Base-by-base conservation (phyloP, 768 basidiomycete species). In the Phlebiopsis flavidoalba region DNA sequence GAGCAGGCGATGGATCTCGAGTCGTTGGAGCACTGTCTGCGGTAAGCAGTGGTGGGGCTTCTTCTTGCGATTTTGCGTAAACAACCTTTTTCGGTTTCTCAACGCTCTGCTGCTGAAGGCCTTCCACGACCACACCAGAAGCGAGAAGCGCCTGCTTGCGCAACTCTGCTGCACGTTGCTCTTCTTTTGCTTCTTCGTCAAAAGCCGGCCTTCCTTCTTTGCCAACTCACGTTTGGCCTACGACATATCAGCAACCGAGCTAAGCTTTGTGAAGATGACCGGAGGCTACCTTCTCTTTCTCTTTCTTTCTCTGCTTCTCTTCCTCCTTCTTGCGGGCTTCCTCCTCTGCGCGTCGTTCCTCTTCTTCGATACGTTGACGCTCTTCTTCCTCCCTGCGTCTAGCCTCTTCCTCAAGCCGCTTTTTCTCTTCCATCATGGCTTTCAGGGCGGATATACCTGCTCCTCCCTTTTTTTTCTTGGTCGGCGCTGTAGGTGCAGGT, bases 181-280 rank as follows among this genome's bases (percentile, higher is more conserved):
- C 95, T 69, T 93, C 90, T 74, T 94, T 73, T 98, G 95, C 75
- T 95, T 97, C 74, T 96, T 95, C n/a, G 96, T 98, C 53, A 98
- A 80, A 24, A 96, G 77, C 50, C 90, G 85, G 22, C 97, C 97
- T 75, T 98, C 95, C 72, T 95, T 96, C 81, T 91, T 93, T 14
- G 91, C 88, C 55, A 89, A 71, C 67, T 97, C 95, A 55, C 86
- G 86, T 74, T 96, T 97, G 49, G 84, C 88, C 94, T 95, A 36
- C 33, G 33, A 58, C 50, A 14, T 31, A 35, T 52, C 59, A 57
- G 33, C 12, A 37, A 33, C 53, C 53, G 35, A 62, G 48, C 62
- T 33, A 60, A 47, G 55, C 61, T 5, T 53, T 1, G 61, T 46
- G 7, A 11, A 5, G 5, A 31, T 24, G 33, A 37, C 21, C 10